Base-by-base conservation (phyloP, 257 asterid genomes). In the Solanum habrochaites region DNA sequence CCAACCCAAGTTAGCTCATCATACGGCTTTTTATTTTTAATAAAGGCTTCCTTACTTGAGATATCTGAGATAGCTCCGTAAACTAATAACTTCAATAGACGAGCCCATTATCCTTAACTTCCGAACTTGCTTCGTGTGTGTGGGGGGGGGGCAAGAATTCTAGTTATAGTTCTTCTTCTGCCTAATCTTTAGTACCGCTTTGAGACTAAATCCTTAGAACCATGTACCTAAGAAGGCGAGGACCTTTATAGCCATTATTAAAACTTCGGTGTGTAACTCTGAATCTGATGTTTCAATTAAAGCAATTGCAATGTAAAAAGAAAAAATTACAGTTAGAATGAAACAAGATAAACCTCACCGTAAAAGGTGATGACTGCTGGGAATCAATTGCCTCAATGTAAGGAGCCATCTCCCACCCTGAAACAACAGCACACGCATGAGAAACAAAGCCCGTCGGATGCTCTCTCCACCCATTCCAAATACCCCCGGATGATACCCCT, bases 321-420 rank as follows among this genome's bases (percentile, higher is more conserved):
- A 37, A 62, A 7, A 84, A 42, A 32, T 14, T 7, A 25, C 3
- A 35, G 77, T 31, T 84, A n/a, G 21, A 84, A 40, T 66, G 52
- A 9, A 43, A 66, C 12, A 15, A 10, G 21, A 52, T 82, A 43
- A 80, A 82, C 43, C 71, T 32, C 86, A 95, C 98, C 89, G 90
- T 91, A 93, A 91, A 94, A 42, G 92, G 95, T 69, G 98, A 93
- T 87, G 95, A 88, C 80, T 71, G 85, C 89, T 97, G 99, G 85
- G 98, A 93, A 93, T 95, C 96, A 91, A 95, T 91, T 82, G 99
- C 98, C 94, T 97, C 98, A 49, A 97, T 94, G 85, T 95, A 97
- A 78, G 99, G 98, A 87, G 98, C 98, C 98, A 97, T 92, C 89
- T 97, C 93, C 96, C 95, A 94, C 86, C 71, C 98, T 95, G 96